These are phyloP conservation scores for Dryadomyces sulphureus DNA, from an alignment of 2,329 filamentous ascomycete genomes.

Conservation along the genomic window DNA sequence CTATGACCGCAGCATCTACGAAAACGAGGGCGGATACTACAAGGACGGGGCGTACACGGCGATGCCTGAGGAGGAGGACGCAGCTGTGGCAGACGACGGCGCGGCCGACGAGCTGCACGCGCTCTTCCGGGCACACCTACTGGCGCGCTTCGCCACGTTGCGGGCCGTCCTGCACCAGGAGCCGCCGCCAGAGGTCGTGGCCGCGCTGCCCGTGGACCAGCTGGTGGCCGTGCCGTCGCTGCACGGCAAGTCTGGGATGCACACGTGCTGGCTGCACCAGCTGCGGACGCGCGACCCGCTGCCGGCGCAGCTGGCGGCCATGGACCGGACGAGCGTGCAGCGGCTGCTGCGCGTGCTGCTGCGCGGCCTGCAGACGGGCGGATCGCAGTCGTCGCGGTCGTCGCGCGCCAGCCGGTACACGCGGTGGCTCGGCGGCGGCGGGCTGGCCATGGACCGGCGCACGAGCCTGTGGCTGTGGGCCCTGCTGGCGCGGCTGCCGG, in stretches of 20 bases:
- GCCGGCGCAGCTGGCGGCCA: slow-evolving; percentile 43
- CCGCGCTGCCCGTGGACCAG: slow-evolving; percentile 36
- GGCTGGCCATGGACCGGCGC: slow-evolving; percentile 41
- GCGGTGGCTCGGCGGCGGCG: slow-evolving; percentile 1
- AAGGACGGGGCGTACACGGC: slow-evolving; percentile 68
- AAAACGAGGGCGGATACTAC: slow-evolving; percentile 45
- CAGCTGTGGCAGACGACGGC: neutral
- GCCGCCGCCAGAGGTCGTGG: slow-evolving; percentile 37
- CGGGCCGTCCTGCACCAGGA: slow-evolving; percentile 43
- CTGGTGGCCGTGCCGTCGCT: slow-evolving; percentile 29
- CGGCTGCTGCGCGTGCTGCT: slow-evolving; percentile 53
- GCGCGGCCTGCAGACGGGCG: slow-evolving; percentile 43
- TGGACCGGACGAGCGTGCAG: slow-evolving; percentile 53
- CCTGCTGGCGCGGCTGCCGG: slow-evolving; percentile 59
- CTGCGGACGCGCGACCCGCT: slow-evolving; percentile 39
- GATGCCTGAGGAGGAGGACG: slow-evolving; percentile 23
- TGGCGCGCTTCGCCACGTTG: slow-evolving; percentile 48
- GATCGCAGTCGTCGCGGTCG: slow-evolving; percentile 7
- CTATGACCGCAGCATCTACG: slow-evolving; percentile 29
- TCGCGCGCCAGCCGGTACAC: slow-evolving; percentile 8
- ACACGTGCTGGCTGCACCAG: slow-evolving; percentile 33
- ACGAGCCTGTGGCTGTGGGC: slow-evolving; percentile 80
- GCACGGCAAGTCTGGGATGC: slow-evolving; percentile 32
- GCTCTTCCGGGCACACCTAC: slow-evolving; percentile 53
- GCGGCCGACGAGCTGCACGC: slow-evolving; percentile 32